A percentile compares a stretch with the other conserved stretches of the same genome.
phyloP scores from a whole-genome alignment of 306 rosid genomes.

The Fagus sylvatica region DNA sequence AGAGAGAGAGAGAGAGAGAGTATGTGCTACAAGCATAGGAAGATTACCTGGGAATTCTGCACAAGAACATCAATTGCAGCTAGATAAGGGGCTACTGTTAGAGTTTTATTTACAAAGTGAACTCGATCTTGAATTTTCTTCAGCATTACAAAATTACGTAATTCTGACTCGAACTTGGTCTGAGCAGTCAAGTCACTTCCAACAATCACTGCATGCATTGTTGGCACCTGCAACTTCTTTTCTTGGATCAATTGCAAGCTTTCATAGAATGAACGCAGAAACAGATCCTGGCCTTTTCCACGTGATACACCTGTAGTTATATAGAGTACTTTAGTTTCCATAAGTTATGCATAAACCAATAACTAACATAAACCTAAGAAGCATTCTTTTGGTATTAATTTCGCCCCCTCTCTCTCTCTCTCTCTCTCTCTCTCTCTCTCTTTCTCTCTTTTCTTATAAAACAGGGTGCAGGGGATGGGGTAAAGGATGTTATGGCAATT shows the following conservation, averaged over 20 bases:
- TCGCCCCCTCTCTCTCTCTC: too few relatives aligned
- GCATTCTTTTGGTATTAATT: background rate
- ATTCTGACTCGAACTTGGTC: constrained; percentile 73
- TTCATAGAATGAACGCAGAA: constrained; percentile 79
- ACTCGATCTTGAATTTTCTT: constrained; percentile 76
- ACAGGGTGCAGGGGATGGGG: background rate
- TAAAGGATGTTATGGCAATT: background rate
- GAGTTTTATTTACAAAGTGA: constrained; percentile 92
- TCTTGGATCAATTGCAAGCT: constrained; percentile 67
- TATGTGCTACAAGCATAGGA: background rate
- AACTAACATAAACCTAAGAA: background rate
- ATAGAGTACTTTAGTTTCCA: background rate
- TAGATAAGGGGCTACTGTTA: constrained; percentile 86
- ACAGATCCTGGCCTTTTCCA: constrained; percentile 95
- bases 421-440: too few relatives aligned
- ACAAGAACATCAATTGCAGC: constrained; percentile 94
- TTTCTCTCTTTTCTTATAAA: background rate
- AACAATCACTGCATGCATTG: constrained; percentile 84
- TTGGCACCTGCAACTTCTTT: constrained; percentile 78
- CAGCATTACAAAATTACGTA: constrained; percentile 68
- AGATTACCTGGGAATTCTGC: constrained; percentile 91
- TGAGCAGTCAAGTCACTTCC: constrained; percentile 93
- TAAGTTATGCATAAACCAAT: background rate
- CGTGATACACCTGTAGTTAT: constrained; percentile 80
- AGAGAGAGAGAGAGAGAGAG: too few relatives aligned